Evolutionary conservation across 257 asterid genomes (phyloP).

Genomic region (Lycium barbarum): DNA sequence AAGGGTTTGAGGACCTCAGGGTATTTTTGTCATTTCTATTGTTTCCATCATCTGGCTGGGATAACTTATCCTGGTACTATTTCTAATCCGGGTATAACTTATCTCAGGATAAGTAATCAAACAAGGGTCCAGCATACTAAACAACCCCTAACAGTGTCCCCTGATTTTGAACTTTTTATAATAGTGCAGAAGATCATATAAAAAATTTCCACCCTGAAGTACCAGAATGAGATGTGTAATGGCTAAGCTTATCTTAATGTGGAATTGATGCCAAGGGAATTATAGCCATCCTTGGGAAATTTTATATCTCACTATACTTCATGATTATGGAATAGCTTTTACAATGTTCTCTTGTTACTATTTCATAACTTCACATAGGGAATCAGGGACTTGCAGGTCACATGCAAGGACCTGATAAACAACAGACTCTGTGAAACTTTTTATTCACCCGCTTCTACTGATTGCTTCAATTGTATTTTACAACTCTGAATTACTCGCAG

Average conservation of each 20-base stretch:
- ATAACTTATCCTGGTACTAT: too few species aligned
- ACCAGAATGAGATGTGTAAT: neutral
- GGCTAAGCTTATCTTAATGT: neutral
- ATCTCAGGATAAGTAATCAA: too few species aligned
- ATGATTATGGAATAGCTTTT: neutral
- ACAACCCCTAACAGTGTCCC: neutral
- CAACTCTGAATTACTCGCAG: neutral
- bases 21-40: too few species aligned
- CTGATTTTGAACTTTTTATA: neutral
- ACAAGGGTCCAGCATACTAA: too few species aligned
- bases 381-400: slow-evolving; percentile 58
- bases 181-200: neutral
- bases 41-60: too few species aligned
- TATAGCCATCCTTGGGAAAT: slow-evolving; percentile 3
- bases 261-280: neutral
- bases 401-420: slow-evolving; percentile 77
- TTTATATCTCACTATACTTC: neutral
- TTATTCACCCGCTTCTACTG: slow-evolving; percentile 28
- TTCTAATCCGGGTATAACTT: too few species aligned
- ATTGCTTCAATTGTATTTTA: neutral
- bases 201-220: neutral
- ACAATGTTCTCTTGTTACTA: neutral
- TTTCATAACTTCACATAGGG: neutral
- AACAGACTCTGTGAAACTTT: slow-evolving; percentile 85
- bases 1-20: too few species aligned